A percentile compares a stretch with the other conserved stretches of the same genome.
Conservation (phyloP, 1,284 basidiomycete species). For the Ustilago sp. region DNA sequence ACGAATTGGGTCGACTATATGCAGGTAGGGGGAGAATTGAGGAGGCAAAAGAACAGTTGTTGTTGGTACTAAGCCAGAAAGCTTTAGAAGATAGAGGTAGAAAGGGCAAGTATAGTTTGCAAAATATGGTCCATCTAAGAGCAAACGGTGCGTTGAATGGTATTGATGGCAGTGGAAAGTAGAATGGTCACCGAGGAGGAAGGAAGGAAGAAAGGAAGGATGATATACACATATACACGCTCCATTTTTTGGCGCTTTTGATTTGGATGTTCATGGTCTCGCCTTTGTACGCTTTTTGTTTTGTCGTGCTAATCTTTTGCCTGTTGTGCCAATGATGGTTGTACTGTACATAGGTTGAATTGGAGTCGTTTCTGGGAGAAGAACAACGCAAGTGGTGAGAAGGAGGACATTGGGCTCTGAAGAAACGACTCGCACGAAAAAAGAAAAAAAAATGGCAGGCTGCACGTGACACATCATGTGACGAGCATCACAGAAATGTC, state of each 20-base stretch:
- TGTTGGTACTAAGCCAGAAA: slow-evolving; percentile 63
- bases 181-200: neutral
- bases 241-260: neutral
- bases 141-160: slow-evolving; percentile 62
- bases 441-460: neutral
- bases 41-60: slow-evolving; percentile 59
- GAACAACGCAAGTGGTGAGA: neutral
- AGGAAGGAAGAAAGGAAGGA: too few species aligned
- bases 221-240: neutral
- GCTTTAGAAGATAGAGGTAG: slow-evolving; percentile 60
- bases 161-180: slow-evolving; percentile 46
- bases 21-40: slow-evolving; percentile 32
- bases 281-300: neutral
- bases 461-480: slow-evolving; percentile 18
- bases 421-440: slow-evolving; percentile 10
- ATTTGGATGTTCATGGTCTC: neutral
- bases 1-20: slow-evolving; percentile 67
- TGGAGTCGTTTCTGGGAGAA: neutral
- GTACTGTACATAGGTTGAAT: slow-evolving; percentile 5
- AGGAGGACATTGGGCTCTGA: neutral
- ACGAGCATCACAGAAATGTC: neutral
- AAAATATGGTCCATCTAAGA: slow-evolving; percentile 68
- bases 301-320: slow-evolving; percentile 8
- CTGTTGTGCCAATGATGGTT: neutral
- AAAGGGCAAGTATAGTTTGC: slow-evolving; percentile 68